A percentile compares a stretch with the other conserved stretches of the same genome.
Evolutionary conservation across 2,329 filamentous ascomycete species (phyloP).

Genomic region (Myotisia sp.): DNA sequence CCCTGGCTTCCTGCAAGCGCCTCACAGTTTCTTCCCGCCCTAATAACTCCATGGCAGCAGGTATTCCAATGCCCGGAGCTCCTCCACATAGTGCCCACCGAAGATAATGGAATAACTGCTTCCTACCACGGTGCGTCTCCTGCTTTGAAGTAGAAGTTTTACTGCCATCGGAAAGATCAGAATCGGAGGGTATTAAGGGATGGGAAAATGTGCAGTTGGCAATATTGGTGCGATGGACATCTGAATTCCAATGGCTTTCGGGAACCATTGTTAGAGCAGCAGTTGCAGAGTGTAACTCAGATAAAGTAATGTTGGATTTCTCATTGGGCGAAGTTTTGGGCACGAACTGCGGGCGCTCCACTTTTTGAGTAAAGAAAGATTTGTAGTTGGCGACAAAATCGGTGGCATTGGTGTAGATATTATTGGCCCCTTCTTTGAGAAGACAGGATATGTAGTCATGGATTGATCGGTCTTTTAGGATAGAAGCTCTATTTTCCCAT

Average conservation of each 20-base stretch:
- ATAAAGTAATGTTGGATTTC: constrained; percentile 17
- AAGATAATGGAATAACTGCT: constrained; percentile 40
- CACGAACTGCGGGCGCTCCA: constrained; percentile 17
- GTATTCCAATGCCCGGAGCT: constrained; percentile 39
- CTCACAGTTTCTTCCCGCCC: constrained; percentile 38
- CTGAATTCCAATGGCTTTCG: constrained; percentile 25
- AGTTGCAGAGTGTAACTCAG: constrained; percentile 31
- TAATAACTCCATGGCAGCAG: constrained; percentile 40
- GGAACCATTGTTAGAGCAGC: constrained; percentile 31
- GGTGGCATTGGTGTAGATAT: constrained; percentile 10
- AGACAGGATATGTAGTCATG: constrained; percentile 42
- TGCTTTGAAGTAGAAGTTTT: constrained; percentile 16
- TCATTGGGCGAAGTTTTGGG: constrained; percentile 14
- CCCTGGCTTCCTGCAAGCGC: constrained; percentile 30
- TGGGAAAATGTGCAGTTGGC: constrained; percentile 16
- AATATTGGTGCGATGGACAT: constrained; percentile 29
- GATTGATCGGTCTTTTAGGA: constrained; percentile 24
- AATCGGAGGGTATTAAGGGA: constrained; percentile 15
- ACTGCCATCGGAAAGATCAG: neutral
- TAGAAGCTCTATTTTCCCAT: constrained; percentile 18
- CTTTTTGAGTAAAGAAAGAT: constrained; percentile 31
- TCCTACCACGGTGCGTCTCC: constrained; percentile 24
- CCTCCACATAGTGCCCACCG: constrained; percentile 43
- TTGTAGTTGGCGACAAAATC: constrained; percentile 10
- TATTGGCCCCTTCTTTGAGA: constrained; percentile 10